phyloP scores from a whole-genome alignment of 352 stramenopile genomes.

The Phytophthora megakarya region DNA sequence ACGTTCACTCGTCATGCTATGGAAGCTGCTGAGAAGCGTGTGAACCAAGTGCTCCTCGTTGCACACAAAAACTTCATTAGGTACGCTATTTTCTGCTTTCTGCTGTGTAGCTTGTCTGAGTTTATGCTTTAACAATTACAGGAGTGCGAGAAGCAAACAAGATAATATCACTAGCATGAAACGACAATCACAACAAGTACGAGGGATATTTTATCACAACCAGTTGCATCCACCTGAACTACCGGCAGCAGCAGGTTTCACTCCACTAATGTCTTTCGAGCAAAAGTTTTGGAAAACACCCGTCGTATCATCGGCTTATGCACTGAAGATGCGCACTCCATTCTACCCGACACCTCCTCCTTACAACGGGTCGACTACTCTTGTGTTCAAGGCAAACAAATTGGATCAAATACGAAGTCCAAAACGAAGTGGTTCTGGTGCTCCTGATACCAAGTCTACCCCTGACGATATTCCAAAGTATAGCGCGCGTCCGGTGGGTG shows the following conservation, averaged over 20 bases:
- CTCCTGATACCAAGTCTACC: background rate
- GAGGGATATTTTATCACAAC: slow-evolving; percentile 36
- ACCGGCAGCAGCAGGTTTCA: slow-evolving; percentile 8
- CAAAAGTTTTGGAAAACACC: slow-evolving; percentile 14
- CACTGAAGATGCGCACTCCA: background rate
- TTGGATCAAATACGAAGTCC: background rate
- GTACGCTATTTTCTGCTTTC: background rate
- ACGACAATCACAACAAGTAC: slow-evolving; percentile 5
- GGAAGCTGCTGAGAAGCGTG: slow-evolving; percentile 18
- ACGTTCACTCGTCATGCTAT: slow-evolving; percentile 12
- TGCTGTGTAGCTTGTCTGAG: background rate
- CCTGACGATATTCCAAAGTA: background rate
- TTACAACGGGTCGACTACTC: background rate
- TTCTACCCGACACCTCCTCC: slow-evolving; percentile 6
- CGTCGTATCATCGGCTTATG: background rate
- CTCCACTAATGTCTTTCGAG: slow-evolving; percentile 1
- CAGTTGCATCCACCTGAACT: slow-evolving; percentile 25
- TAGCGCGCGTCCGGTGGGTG: background rate
- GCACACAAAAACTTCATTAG: slow-evolving; percentile 15
- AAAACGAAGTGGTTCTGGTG: background rate
- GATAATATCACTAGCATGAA: background rate
- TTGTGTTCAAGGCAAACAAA: background rate
- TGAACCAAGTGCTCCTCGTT: slow-evolving; percentile 1
- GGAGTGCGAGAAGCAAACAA: slow-evolving; percentile 1
- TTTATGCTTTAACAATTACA: slow-evolving; percentile 1